Evolutionary conservation across 768 basidiomycete genomes (phyloP), one percentile per base, ranked within the genome.

Genomic region (Hypholoma sublateritium): DNA sequence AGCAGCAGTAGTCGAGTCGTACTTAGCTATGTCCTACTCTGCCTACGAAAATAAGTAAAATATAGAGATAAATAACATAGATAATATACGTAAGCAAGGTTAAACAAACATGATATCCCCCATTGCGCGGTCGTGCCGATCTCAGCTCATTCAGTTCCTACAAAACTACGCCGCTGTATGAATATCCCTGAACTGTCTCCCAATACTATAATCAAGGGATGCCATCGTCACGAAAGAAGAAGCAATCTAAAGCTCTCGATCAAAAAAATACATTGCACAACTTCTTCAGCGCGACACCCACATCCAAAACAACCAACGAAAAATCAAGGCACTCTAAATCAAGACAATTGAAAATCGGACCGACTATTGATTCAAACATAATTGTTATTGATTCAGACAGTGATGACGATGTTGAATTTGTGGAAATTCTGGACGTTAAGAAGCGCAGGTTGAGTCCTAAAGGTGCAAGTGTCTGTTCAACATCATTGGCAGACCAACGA

Each of bases 321-420:
- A 51, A 47, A 39, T 41, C 21, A 24, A 48, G 22, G n/a, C 51
- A 42, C 48, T 21, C 35, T 45, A 56, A 47, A 35, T 46, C 61
- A n/a, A 52, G 39, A 34, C 17, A 39, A 14, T 25, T 47, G 25
- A 42, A 28, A 39, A 56, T 24, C 39, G 32, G 41, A 36, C 47
- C 45, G 19, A 55, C 34, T 41, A 6, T 41, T 17, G 54, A 36
- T 21, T 37, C 67, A 59, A 80, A 86, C 60, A 64, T 86, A 59
- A 86, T 87, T 46, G 69, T 86, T 55, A 81, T 88, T 54, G 85
- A 87, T 65, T 86, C 85, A 17, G 86, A 86, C 61, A 79, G 79
- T 50, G 85, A 86, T 24, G 71, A 71, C 12, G 72, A 73, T 46
- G 58, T 73, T 34, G 72, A 73, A 56, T 67, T 74, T 50, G 68